Evolutionary conservation across 1,139 yeast species (phyloP).

Genomic region (Candida anutae): DNA sequence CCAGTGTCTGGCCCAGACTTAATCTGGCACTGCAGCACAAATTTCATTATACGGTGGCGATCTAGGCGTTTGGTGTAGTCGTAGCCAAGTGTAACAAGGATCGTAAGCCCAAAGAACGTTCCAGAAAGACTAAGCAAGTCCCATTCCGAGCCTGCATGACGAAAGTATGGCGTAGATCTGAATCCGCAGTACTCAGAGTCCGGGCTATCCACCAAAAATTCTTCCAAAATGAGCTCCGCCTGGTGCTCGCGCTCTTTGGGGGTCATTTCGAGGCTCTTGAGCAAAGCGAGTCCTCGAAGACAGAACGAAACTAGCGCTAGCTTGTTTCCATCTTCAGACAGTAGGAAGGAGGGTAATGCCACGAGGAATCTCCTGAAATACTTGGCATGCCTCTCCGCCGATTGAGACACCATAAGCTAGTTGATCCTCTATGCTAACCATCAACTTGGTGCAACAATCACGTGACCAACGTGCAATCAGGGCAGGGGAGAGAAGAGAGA

Average conservation of each 20-base stretch:
- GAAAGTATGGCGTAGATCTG: constrained; percentile 12
- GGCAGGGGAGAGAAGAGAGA: too few species aligned
- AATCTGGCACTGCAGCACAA: constrained; percentile 48
- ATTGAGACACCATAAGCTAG: neutral
- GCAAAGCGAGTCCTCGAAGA: constrained; percentile 50
- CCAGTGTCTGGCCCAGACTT: constrained; percentile 51
- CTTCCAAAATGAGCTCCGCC: constrained; percentile 41
- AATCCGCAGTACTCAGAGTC: constrained; percentile 26
- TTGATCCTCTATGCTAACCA: too few species aligned
- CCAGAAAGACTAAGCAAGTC: constrained; percentile 62
- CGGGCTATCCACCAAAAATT: constrained; percentile 28
- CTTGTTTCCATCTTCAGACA: constrained; percentile 58
- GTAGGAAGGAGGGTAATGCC: constrained; percentile 42
- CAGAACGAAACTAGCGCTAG: constrained; percentile 62
- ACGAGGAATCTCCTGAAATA: constrained; percentile 45
- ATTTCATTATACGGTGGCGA: constrained; percentile 38
- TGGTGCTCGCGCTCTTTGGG: constrained; percentile 20
- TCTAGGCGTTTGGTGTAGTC: constrained; percentile 32
- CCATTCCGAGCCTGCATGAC: constrained; percentile 49
- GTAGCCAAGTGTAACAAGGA: constrained; percentile 40
- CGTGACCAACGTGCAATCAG: neutral
- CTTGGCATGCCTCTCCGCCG: constrained; percentile 34
- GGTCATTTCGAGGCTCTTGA: constrained; percentile 30
- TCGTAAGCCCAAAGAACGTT: constrained; percentile 57
- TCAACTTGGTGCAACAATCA: neutral